phyloP scores from a whole-genome alignment of 495 filamentous ascomycete genomes.

The Platismatia glauca region DNA sequence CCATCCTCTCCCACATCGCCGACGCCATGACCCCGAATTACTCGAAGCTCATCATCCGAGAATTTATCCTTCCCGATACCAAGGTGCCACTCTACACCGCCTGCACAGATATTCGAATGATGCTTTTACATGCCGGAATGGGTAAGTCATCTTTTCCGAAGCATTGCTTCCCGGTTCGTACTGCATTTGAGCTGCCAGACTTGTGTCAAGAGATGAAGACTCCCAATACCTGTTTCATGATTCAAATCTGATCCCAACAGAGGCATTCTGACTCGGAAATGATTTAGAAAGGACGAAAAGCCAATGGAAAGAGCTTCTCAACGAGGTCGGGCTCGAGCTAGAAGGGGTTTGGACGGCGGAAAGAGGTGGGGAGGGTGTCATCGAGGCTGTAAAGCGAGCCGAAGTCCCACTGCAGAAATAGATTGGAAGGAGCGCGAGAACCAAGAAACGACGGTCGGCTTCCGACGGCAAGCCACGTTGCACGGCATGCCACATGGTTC shows the following conservation, averaged over 20 bases:
- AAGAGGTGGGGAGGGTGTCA: constrained; percentile 26
- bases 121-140: constrained; percentile 24
- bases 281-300: constrained; percentile 23
- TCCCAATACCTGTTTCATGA: too few species aligned
- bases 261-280: too few species aligned
- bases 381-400: constrained; percentile 22
- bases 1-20: constrained; percentile 27
- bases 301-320: constrained; percentile 22
- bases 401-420: background rate
- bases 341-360: constrained; percentile 26
- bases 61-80: constrained; percentile 24
- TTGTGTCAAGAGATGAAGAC: too few species aligned
- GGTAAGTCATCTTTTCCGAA: too few species aligned
- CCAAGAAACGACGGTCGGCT: background rate
- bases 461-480: background rate
- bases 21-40: constrained; percentile 15
- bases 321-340: constrained; percentile 23
- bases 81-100: constrained; percentile 19
- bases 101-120: constrained; percentile 25
- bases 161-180: too few species aligned
- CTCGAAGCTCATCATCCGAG: constrained; percentile 23
- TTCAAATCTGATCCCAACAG: too few species aligned
- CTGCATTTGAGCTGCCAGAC: too few species aligned
- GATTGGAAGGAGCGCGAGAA: background rate
- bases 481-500: background rate